Evolutionary conservation across 345 rosid species (phyloP).

Genomic region (Eucalyptus sp.): DNA sequence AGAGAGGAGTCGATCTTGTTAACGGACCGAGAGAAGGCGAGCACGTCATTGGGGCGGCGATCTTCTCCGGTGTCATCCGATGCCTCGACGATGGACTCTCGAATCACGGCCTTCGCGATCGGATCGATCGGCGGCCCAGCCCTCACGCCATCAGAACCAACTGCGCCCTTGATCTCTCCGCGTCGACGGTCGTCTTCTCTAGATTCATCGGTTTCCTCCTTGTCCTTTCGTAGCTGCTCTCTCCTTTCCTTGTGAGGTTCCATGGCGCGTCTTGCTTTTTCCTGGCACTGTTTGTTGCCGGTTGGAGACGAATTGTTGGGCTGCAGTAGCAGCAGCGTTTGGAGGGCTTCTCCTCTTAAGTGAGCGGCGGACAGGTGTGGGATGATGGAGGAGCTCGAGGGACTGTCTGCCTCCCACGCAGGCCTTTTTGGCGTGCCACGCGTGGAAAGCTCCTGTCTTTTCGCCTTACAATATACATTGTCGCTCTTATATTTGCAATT

Average conservation of each 20-base stretch:
- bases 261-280: not conserved
- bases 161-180: not conserved
- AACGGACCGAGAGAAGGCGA: conserved; percentile 18
- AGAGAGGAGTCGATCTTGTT: conserved; percentile 23
- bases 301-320: not conserved
- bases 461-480: not conserved
- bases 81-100: not conserved
- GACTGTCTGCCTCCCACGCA: not conserved
- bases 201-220: not conserved
- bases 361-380: not conserved
- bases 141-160: not conserved
- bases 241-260: not conserved
- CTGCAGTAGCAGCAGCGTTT: not conserved
- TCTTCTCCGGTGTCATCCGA: not conserved
- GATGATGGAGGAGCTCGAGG: not conserved
- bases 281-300: not conserved
- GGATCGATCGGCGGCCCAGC: not conserved
- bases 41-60: not conserved
- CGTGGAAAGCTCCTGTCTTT: not conserved
- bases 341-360: not conserved
- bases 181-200: not conserved
- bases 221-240: not conserved
- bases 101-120: not conserved
- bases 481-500: not conserved
- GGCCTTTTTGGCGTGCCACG: not conserved